A percentile compares a stretch with the other conserved stretches of the same genome.
Conservation (phyloP, 352 stramenopile species). For the Globisporangium mamillatum region DNA sequence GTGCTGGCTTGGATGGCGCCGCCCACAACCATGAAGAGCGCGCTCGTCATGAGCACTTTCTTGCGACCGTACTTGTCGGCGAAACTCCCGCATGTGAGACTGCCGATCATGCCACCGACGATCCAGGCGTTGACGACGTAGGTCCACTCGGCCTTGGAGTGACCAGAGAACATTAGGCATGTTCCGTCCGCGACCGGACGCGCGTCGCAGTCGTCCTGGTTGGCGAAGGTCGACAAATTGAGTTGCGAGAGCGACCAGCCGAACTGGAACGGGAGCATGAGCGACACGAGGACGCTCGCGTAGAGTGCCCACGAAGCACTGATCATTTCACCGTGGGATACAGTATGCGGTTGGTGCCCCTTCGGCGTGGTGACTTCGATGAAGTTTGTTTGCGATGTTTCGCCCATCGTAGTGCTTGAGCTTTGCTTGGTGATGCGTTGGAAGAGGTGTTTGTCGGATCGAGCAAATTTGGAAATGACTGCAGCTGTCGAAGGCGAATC, state of each 20-base stretch:
- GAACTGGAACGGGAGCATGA: conserved; percentile 47
- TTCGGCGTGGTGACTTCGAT: neutral
- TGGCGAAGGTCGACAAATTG: conserved; percentile 45
- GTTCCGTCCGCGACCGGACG: conserved; percentile 32
- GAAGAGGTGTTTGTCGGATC: neutral
- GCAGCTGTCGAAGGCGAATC: too few relatives aligned
- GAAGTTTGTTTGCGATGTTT: neutral
- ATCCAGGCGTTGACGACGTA: conserved; percentile 53
- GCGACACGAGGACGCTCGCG: conserved; percentile 29
- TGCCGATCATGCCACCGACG: conserved; percentile 47
- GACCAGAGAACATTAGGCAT: conserved; percentile 57
- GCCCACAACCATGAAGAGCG: conserved; percentile 37
- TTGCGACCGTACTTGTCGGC: conserved; percentile 40
- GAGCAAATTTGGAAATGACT: too few relatives aligned
- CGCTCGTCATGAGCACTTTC: conserved; percentile 29
- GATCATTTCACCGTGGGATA: neutral
- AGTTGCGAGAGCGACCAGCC: conserved; percentile 59
- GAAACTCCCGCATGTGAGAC: conserved; percentile 30
- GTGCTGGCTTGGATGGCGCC: conserved; percentile 28
- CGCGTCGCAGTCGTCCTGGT: conserved; percentile 35
- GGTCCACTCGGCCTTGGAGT: conserved; percentile 51
- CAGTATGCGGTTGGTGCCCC: neutral
- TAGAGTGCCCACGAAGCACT: conserved; percentile 40
- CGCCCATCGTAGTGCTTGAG: neutral
- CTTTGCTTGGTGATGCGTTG: neutral